These are phyloP conservation scores for Entomortierella chlamydospora DNA, from an alignment of 192 early-diverging fungal species.

Conservation along the genomic window DNA sequence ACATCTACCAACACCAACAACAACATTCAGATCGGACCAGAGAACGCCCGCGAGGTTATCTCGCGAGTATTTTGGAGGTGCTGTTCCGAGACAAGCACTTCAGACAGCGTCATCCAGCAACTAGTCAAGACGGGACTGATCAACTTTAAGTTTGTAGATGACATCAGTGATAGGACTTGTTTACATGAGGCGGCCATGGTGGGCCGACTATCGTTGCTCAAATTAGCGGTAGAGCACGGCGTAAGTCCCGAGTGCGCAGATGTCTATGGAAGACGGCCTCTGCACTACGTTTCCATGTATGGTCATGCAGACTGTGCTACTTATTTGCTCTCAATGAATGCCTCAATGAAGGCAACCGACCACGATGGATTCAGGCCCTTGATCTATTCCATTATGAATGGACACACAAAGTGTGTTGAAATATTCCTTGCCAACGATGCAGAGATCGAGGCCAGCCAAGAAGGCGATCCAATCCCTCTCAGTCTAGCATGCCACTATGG, in stretches of 20 bases:
- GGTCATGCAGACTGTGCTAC: slow-evolving; percentile 79
- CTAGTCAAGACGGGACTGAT: slow-evolving; percentile 76
- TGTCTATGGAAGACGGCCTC: slow-evolving; percentile 87
- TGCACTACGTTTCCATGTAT: slow-evolving; percentile 97
- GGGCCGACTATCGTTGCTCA: slow-evolving; percentile 77
- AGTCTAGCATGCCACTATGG: slow-evolving; percentile 94
- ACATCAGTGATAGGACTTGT: slow-evolving; percentile 92
- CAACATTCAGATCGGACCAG: slow-evolving; percentile 46
- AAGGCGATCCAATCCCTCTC: slow-evolving; percentile 77
- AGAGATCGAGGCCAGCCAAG: slow-evolving; percentile 69
- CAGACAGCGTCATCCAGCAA: slow-evolving; percentile 64
- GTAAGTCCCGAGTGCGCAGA: slow-evolving; percentile 74
- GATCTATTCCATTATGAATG: slow-evolving; percentile 88
- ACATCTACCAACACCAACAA: slow-evolving; percentile 22
- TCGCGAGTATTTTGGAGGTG: slow-evolving; percentile 82
- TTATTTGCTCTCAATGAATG: slow-evolving; percentile 64
- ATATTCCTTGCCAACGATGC: slow-evolving; percentile 78
- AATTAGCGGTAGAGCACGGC: slow-evolving; percentile 65
- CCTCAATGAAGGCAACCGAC: slow-evolving; percentile 72
- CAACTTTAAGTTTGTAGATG: slow-evolving; percentile 87
- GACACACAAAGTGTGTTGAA: slow-evolving; percentile 80
- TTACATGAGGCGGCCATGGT: slow-evolving; percentile 91
- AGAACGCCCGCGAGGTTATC: slow-evolving; percentile 68
- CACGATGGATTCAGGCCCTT: slow-evolving; percentile 92
- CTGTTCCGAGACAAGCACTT: slow-evolving; percentile 63